Conservation (phyloP, 1,139 yeast species). For the Candida neerlandica region DNA sequence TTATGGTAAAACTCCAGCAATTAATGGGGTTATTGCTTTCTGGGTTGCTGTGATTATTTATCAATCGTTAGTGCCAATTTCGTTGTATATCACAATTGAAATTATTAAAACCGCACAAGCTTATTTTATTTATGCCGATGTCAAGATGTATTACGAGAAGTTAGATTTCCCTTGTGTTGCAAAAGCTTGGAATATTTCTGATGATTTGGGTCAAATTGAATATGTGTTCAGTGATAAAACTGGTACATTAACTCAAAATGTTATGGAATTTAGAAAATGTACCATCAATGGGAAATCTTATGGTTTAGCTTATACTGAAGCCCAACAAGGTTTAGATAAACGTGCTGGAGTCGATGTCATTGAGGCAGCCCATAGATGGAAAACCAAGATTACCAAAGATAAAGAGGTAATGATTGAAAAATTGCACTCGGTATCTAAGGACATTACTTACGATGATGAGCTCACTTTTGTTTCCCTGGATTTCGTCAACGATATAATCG, state of each 20-base stretch:
- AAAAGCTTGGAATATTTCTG: constrained; percentile 95
- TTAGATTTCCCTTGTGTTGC: constrained; percentile 96
- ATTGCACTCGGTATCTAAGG: constrained; percentile 48
- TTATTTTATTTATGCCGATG: constrained; percentile 86
- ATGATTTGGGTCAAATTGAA: constrained; percentile 95
- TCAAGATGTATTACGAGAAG: constrained; percentile 78
- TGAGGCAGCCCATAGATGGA: constrained; percentile 66
- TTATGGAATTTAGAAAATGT: constrained; percentile 95
- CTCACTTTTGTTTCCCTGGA: constrained; percentile 81
- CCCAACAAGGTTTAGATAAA: constrained; percentile 88
- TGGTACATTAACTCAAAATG: constrained; percentile 94
- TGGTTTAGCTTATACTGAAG: constrained; percentile 96
- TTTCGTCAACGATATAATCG: constrained; percentile 38
- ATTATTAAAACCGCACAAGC: constrained; percentile 95
- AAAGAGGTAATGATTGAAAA: constrained; percentile 63
- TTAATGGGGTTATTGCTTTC: constrained; percentile 81
- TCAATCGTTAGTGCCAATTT: constrained; percentile 92
- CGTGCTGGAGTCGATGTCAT: constrained; percentile 82
- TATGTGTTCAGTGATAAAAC: constrained; percentile 96
- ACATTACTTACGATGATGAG: constrained; percentile 63
- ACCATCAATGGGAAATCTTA: constrained; percentile 85
- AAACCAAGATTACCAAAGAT: constrained; percentile 61
- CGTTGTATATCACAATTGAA: constrained; percentile 91
- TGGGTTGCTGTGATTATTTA: constrained; percentile 88
- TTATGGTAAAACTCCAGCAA: constrained; percentile 58